Base-by-base conservation (phyloP, 345 rosid species). In the Chamaenerion angustifolium region DNA sequence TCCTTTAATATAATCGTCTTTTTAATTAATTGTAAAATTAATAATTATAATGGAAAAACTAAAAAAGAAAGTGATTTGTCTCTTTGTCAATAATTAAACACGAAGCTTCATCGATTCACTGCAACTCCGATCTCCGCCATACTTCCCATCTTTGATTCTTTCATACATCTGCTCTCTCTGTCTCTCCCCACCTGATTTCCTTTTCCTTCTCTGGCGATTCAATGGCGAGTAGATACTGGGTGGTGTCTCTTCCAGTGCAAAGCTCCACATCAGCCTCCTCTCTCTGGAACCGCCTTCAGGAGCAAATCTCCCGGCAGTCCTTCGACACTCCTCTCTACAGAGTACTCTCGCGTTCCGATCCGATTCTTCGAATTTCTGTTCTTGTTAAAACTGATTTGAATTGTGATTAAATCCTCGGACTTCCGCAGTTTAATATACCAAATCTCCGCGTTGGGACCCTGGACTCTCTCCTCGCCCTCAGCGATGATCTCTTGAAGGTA, bases 391-490 rank as follows among this genome's bases (percentile, higher is more conserved):
- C 10, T 31, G n/a, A 21, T 44, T 5, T 41, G 25, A 27, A 44
- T 23, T 53, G 15, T 0, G 19, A 5, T 16, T 52, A n/a, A 0
- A 13, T 12, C 8, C 46, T 27, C 16, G 40, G 3, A 37, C 12
- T 41, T 57, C 64, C 62, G 64, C 78, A 93, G 97, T 93, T 93
- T 52, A 88, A 81, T 68, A 82, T 85, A 21, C 92, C 99, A 42
- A 93, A 77, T 79, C 99, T 93, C 60, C 95, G 95, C n/a, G 99
- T 88, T 11, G 97, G 99, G 56, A 93, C 99, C 56, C 77, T 93
- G 17, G 99, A 93, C 69, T 88, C 96, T 49, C 95, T 93, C 56
- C 95, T 93, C 7, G 63, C 97, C 11, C 94, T 93, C 53, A 83
- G 92, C 51, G 97, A 93, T 70, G 99, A 93, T 78, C 94, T 93